A percentile compares a stretch with the other conserved stretches of the same genome.
These are phyloP conservation scores for Ceratocystis eucalypticola DNA, from an alignment of 2,329 filamentous ascomycete species.

Conservation along the genomic window DNA sequence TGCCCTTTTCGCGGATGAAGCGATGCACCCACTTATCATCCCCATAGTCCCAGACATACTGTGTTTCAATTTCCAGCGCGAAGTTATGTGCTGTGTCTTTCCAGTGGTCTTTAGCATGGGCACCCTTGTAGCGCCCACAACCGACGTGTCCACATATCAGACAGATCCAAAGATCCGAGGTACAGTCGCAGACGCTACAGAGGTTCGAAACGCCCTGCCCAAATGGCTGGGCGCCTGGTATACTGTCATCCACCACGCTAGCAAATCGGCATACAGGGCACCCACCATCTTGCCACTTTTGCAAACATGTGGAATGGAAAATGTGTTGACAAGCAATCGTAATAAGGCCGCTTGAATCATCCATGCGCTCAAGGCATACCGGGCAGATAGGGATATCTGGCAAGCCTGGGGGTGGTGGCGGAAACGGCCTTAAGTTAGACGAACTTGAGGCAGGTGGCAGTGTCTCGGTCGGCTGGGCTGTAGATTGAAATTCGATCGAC, in stretches of 20 bases:
- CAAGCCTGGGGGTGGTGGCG: constrained; percentile 62
- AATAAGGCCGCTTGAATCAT: constrained; percentile 85
- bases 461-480: constrained; percentile 38
- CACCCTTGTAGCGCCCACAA: constrained; percentile 86
- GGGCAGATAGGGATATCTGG: constrained; percentile 91
- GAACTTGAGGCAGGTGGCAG: constrained; percentile 30
- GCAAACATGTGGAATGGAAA: constrained; percentile 89
- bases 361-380: constrained; percentile 94
- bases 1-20: constrained; percentile 83
- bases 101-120: constrained; percentile 88
- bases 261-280: constrained; percentile 94
- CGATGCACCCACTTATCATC: constrained; percentile 93
- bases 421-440: constrained; percentile 43
- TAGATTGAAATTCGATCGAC: constrained; percentile 70
- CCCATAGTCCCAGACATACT: constrained; percentile 96
- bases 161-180: constrained; percentile 85
- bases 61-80: constrained; percentile 80
- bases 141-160: constrained; percentile 86
- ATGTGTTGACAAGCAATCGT: constrained; percentile 96
- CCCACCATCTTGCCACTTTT: constrained; percentile 88
- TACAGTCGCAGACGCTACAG: constrained; percentile 67
- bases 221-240: constrained; percentile 33
- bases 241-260: constrained; percentile 37
- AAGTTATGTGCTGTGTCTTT: constrained; percentile 82
- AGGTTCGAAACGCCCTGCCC: constrained; percentile 51